These are phyloP conservation scores for Diaporthe caulivora DNA, from an alignment of 2,329 filamentous ascomycete genomes.

Conservation along the genomic window DNA sequence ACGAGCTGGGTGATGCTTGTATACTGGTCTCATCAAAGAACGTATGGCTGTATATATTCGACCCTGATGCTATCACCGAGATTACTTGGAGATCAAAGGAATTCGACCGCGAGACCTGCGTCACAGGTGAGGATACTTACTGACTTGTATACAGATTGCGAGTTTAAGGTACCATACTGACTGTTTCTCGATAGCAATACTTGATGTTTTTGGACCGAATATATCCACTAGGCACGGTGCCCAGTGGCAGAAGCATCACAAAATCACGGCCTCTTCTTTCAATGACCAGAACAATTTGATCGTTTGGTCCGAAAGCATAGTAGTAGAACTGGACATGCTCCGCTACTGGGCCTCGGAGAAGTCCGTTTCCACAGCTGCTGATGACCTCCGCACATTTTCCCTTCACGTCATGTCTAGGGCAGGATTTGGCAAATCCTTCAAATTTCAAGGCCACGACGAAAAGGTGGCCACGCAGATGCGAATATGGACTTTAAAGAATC, in stretches of 20 bases:
- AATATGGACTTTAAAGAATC: slow-evolving; percentile 45
- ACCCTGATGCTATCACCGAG: slow-evolving; percentile 9
- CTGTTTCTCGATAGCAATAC: background rate
- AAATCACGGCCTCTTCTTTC: background rate
- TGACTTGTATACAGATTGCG: background rate
- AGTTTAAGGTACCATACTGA: background rate
- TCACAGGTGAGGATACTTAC: slow-evolving; percentile 15
- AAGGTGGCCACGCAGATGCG: no score
- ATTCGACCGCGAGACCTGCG: slow-evolving; percentile 19
- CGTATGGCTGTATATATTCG: slow-evolving; percentile 11
- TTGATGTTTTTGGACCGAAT: slow-evolving; percentile 31
- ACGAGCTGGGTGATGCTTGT: slow-evolving; percentile 26
- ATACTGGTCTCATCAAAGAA: background rate
- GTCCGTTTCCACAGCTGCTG: background rate
- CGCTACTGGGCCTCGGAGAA: slow-evolving; percentile 18
- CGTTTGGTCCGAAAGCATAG: slow-evolving; percentile 26
- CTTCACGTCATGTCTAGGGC: slow-evolving; percentile 34
- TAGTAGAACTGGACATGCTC: slow-evolving; percentile 9
- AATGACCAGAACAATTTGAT: slow-evolving; percentile 33
- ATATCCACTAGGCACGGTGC: slow-evolving; percentile 28
- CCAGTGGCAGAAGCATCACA: slow-evolving; percentile 30
- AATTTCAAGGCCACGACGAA: background rate
- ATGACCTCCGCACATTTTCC: slow-evolving; percentile 20
- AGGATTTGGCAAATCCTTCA: slow-evolving; percentile 34
- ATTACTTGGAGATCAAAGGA: slow-evolving; percentile 10